Evolutionary conservation across 2,329 filamentous ascomycete species (phyloP).

Genomic region (Beauveria sp.): DNA sequence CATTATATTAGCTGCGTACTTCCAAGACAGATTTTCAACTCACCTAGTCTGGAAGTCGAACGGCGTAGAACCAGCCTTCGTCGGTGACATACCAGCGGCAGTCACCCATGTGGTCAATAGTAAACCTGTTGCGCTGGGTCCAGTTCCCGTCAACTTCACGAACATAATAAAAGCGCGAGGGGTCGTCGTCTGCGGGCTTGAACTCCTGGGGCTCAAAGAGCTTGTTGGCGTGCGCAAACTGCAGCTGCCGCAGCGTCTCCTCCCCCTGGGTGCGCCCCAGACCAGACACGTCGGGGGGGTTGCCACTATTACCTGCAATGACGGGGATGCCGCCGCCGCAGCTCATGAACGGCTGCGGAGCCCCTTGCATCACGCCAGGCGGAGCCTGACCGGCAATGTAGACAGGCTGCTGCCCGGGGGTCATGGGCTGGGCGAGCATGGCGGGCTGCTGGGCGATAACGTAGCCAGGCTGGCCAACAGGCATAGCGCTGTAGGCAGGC

Average conservation of each 20-base stretch:
- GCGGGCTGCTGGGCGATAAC: constrained; percentile 28
- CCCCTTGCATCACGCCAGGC: background rate
- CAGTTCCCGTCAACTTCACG: constrained; percentile 54
- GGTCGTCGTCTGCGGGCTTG: constrained; percentile 54
- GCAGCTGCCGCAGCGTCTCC: constrained; percentile 37
- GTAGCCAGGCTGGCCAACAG: constrained; percentile 23
- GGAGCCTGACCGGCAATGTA: constrained; percentile 20
- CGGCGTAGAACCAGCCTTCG: constrained; percentile 54
- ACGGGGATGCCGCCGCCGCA: constrained; percentile 20
- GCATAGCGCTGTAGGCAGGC: constrained; percentile 22
- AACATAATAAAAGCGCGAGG: constrained; percentile 52
- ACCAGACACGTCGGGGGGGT: constrained; percentile 43
- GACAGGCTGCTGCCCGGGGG: constrained; percentile 22
- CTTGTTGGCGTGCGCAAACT: constrained; percentile 42
- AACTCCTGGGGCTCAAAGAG: constrained; percentile 54
- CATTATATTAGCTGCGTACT: background rate
- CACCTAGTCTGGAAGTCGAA: constrained; percentile 38
- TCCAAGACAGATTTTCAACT: background rate
- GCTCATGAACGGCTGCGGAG: constrained; percentile 9
- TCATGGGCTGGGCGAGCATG: constrained; percentile 15
- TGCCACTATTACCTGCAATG: constrained; percentile 34
- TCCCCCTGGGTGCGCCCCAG: constrained; percentile 44
- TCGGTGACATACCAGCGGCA: constrained; percentile 53
- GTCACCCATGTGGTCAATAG: constrained; percentile 50
- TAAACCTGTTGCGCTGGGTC: constrained; percentile 50